phyloP scores from a whole-genome alignment of 106 monocot species.

The Platanthera zijinensis region DNA sequence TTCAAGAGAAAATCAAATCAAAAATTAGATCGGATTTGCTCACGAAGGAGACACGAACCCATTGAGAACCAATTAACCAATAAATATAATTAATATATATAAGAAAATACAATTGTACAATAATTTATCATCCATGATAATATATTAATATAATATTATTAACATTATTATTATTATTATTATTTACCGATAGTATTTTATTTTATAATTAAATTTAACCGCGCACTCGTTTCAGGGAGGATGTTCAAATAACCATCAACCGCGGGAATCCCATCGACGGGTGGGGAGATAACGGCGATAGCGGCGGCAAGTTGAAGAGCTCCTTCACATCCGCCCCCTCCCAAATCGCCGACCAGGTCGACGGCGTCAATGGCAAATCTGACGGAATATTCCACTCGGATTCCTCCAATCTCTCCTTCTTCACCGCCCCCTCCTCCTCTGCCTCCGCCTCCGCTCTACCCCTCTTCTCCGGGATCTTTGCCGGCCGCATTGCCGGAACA shows the following conservation, averaged over 20 bases:
- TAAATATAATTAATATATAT: no score
- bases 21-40: no score
- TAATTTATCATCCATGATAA: no score
- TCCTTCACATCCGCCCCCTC: constrained; percentile 16
- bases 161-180: no score
- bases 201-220: background rate
- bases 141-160: no score
- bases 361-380: constrained; percentile 27
- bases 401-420: background rate
- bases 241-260: constrained; percentile 2
- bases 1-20: no score
- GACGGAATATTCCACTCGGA: background rate
- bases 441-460: constrained; percentile 1
- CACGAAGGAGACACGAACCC: no score
- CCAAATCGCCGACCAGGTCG: constrained; percentile 22
- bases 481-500: background rate
- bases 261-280: constrained; percentile 21
- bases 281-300: constrained; percentile 41
- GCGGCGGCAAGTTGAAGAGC: constrained; percentile 25
- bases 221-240: background rate
- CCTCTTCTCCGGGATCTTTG: constrained; percentile 17
- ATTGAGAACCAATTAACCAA: no score
- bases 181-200: no score
- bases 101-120: no score
- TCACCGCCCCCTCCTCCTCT: background rate